Evolutionary conservation across 2,329 filamentous ascomycete genomes (phyloP).

Genomic region (Westerdykella ornata): DNA sequence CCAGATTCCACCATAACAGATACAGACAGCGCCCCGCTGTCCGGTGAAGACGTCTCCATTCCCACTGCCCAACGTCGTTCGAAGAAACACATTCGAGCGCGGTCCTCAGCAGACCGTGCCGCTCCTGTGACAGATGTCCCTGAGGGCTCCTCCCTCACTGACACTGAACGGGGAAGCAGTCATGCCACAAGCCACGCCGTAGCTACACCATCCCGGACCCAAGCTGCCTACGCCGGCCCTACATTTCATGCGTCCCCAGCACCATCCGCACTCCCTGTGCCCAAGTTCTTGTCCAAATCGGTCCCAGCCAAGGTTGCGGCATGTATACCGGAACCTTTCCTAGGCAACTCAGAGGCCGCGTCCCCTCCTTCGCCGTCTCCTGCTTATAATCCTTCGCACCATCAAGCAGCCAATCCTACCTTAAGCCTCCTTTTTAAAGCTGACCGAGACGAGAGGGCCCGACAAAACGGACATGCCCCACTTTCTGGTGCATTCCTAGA

Average conservation of each 20-base stretch:
- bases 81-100: slow-evolving; percentile 29
- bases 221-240: slow-evolving; percentile 72
- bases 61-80: slow-evolving; percentile 18
- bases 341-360: slow-evolving; percentile 40
- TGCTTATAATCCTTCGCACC: slow-evolving; percentile 40
- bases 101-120: slow-evolving; percentile 24
- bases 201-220: slow-evolving; percentile 31
- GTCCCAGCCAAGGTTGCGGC: slow-evolving; percentile 50
- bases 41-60: slow-evolving; percentile 24
- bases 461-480: slow-evolving; percentile 45
- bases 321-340: slow-evolving; percentile 45
- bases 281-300: slow-evolving; percentile 76
- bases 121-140: slow-evolving; percentile 14
- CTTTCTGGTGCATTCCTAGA: slow-evolving; percentile 14
- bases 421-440: slow-evolving; percentile 87
- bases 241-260: slow-evolving; percentile 94
- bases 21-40: slow-evolving; percentile 21
- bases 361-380: slow-evolving; percentile 47
- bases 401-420: slow-evolving; percentile 60
- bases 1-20: too few relatives aligned
- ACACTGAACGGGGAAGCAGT: slow-evolving; percentile 16
- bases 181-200: slow-evolving; percentile 11
- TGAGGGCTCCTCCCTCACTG: slow-evolving; percentile 21
- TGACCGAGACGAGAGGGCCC: slow-evolving; percentile 69
- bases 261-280: slow-evolving; percentile 80